Evolutionary conservation across 129 eudicot genomes (phyloP), one percentile per base, ranked within the genome.

Genomic region (Arctium minus): DNA sequence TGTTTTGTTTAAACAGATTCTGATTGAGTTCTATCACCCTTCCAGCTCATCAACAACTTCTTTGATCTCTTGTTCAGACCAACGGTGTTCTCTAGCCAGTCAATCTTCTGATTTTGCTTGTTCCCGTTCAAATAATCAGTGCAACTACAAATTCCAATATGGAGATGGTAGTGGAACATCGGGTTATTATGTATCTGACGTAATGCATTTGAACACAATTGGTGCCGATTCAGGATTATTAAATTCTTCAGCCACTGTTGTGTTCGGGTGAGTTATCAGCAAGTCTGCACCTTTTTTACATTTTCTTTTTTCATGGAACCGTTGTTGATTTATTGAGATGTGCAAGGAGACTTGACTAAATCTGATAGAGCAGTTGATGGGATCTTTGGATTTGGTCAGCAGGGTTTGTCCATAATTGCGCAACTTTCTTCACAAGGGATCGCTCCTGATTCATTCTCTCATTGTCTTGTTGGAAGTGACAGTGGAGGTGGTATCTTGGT

Each of bases 141-240:
- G 99, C 81, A 88, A 92, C 73, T 96, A 93, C 86, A 88, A 88
- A 6, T 96, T 96, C 79, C 96, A 93, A 72, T 96, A 96, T 65
- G 99, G 99, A 8, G 99, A 96, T 67, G 99, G 99, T 1, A 93
- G 99, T 67, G 98, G 97, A 40, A 88, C 99, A 12, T 84, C 97
- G 3, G 99, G 99, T 18, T 93, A 83, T 87, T 96, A 96, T 79
- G 91, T 96, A 62, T 81, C 93, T 1, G 99, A 96, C 72, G 8
- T 85, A 7, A 88, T 96, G 89, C 92, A 90, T 90, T 81, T 96
- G 11, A 90, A 93, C 64, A 86, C 94, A 3, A 60, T 93, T 72
- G 95, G 89, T 74, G 86, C 87, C 72, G 89, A 89, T 77, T 83
- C 92, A 8, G 73, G 70, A 69, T 64, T 78, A 68, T 33, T 92